These are phyloP conservation scores for Hydnomerulius pinastri DNA, from an alignment of 768 basidiomycete genomes.

Conservation along the genomic window DNA sequence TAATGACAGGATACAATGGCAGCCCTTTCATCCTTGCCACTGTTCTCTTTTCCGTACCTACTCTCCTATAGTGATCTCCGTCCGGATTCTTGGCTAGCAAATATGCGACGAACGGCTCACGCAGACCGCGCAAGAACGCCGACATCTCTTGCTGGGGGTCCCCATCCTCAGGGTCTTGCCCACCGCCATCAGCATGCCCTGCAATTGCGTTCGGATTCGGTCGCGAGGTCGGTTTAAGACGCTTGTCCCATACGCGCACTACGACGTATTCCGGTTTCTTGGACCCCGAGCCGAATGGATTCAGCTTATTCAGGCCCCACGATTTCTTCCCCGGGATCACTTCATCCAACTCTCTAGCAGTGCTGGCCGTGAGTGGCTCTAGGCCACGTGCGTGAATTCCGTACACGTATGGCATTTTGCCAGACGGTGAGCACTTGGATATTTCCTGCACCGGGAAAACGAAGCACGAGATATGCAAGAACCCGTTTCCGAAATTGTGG, in stretches of 20 bases:
- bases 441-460: background rate
- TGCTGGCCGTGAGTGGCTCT: background rate
- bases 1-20: background rate
- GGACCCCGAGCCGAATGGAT: too few relatives aligned
- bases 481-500: background rate
- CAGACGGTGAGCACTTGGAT: background rate
- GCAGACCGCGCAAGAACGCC: slow-evolving; percentile 1
- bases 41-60: background rate
- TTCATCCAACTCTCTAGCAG: background rate
- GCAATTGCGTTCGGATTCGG: background rate
- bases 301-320: background rate
- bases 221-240: background rate
- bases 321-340: background rate
- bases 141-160: too few relatives aligned
- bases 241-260: background rate
- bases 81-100: background rate
- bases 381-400: background rate
- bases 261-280: background rate
- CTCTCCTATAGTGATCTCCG: background rate
- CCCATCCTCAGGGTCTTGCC: background rate
- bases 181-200: background rate
- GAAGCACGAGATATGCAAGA: background rate
- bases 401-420: background rate
- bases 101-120: slow-evolving; percentile 4
- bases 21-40: background rate